Evolutionary conservation across 306 rosid genomes (phyloP), one percentile per base, ranked within the genome.

Genomic region (Prunus fruticosa): DNA sequence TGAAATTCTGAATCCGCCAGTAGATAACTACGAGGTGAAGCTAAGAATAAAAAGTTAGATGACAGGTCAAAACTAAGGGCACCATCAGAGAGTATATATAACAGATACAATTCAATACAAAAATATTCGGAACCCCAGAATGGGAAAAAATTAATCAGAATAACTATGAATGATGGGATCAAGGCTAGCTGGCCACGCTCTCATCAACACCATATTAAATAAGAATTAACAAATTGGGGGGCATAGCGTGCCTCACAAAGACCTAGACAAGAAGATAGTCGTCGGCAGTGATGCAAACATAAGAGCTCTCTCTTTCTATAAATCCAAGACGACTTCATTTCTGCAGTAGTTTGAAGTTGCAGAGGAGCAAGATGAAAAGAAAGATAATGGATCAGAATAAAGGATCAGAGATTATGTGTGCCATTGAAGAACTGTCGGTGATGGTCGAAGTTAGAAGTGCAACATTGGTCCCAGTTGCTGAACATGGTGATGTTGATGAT

Each of bases 371-470:
- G 20, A 70, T 68, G 80, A 68, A 76, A 52, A 71, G 77, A 10
- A 71, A 76, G 64, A 65, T 27, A 32, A 71, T 52, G 80, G 65
- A 22, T 52, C 28, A 20, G 71, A 63, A n/a, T 2, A 85, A 73
- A 73, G 83, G 68, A 5, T 83, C 96, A 18, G 97, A 90, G 82
- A 80, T 92, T 73, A 87, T 75, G 72, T 79, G 87, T 66, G 97
- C 89, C 73, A 90, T 89, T 83, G 97, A 87, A 80, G 96, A 83
- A 73, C 79, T 95, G 12, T 81, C 93, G 1, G 56, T 60, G 67
- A 71, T 87, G 76, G 85, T 70, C 73, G 72, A 85, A 72, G 79
- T 83, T 54, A 85, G 80, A 73, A 62, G 47, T 60, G 52, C 0
- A 1, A 19, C 58, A 57, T 30, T 79, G 58, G 80, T 73, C 66